Evolutionary conservation across 176 grass and related monocot species (phyloP).

Genomic region (Luzula sylvatica): DNA sequence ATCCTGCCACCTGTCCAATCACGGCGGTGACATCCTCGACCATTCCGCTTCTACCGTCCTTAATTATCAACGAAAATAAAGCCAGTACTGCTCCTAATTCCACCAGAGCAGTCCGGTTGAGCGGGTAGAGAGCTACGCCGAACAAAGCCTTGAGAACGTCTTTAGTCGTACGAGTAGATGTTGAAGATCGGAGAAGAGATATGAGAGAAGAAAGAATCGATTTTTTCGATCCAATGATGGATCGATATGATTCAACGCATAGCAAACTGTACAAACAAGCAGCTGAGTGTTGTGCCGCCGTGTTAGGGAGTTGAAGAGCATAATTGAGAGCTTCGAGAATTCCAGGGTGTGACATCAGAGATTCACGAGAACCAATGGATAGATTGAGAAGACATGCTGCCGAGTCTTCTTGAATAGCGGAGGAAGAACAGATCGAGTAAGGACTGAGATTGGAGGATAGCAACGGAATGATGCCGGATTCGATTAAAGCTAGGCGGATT

Average conservation of each 20-base stretch:
- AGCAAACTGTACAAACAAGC: constrained; percentile 69
- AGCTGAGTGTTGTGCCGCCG: constrained; percentile 60
- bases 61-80: constrained; percentile 61
- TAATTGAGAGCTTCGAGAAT: constrained; percentile 60
- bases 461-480: constrained; percentile 47
- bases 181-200: constrained; percentile 31
- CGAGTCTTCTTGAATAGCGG: constrained; percentile 45
- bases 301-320: constrained; percentile 33
- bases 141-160: constrained; percentile 92
- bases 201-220: constrained; percentile 48
- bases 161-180: constrained; percentile 52
- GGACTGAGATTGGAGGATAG: constrained; percentile 40
- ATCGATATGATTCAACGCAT: constrained; percentile 52
- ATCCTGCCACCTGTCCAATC: constrained; percentile 78
- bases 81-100: constrained; percentile 40
- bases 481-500: constrained; percentile 37
- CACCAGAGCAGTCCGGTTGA: constrained; percentile 43
- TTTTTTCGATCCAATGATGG: constrained; percentile 36
- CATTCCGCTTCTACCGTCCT: constrained; percentile 45
- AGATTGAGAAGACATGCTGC: constrained; percentile 82
- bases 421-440: not conserved
- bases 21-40: constrained; percentile 85
- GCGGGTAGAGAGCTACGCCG: constrained; percentile 47
- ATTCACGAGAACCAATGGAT: constrained; percentile 60
- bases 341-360: constrained; percentile 45